A percentile compares a stretch with the other conserved stretches of the same genome.
Evolutionary conservation across 164 flowering plant species (phyloP).

Genomic region (Magnolia changhungtana): DNA sequence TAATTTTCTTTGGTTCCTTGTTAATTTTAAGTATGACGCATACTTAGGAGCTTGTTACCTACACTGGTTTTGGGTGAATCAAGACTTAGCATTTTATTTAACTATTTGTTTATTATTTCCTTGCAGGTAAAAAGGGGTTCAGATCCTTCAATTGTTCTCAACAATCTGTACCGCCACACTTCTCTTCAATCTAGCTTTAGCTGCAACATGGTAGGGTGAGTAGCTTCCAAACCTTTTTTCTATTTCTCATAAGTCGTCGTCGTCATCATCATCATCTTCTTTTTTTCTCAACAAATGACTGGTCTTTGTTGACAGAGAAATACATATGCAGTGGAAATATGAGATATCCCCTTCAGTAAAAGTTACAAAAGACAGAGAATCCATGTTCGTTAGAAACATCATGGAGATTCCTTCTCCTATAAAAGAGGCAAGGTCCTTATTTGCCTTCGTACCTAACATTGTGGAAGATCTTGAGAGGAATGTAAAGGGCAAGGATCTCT

Average conservation of each 20-base stretch:
- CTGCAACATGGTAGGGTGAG: conserved; percentile 99
- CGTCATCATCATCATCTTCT: no score
- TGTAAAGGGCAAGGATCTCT: no score
- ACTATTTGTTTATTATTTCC: not conserved
- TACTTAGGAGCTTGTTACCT: not conserved
- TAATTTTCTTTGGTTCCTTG: not conserved
- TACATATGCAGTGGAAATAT: not conserved
- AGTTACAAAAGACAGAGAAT: not conserved
- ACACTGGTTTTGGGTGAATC: not conserved
- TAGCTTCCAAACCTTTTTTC: conserved; percentile 12
- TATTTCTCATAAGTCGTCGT: not conserved
- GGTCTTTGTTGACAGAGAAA: conserved; percentile 1
- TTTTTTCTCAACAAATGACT: not conserved
- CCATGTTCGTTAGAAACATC: not conserved
- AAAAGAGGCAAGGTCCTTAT: not conserved
- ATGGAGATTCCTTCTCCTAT: not conserved
- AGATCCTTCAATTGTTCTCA: conserved; percentile 77
- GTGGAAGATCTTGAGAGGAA: no score
- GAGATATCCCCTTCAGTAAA: not conserved
- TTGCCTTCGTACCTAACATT: not conserved
- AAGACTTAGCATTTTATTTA: not conserved
- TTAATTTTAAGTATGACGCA: not conserved
- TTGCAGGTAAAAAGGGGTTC: conserved; percentile 83
- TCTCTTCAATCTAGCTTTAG: conserved; percentile 90
- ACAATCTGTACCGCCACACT: conserved; percentile 79